Evolutionary conservation across 2,329 filamentous ascomycete genomes (phyloP).

Genomic region (Chaetoscypha palmicola): DNA sequence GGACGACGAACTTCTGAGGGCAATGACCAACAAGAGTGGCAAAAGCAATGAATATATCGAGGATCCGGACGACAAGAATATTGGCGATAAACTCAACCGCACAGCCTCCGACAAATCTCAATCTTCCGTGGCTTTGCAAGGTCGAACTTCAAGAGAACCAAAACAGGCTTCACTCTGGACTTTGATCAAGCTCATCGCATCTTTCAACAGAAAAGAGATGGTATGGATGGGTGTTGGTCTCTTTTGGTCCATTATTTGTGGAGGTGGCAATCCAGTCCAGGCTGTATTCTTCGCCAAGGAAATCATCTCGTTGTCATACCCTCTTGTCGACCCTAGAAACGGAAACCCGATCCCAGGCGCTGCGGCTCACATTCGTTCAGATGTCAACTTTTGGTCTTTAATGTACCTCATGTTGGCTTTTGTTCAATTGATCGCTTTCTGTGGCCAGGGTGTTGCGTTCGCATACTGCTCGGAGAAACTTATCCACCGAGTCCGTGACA

Average conservation of each 20-base stretch:
- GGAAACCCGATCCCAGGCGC: slow-evolving; percentile 33
- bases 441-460: slow-evolving; percentile 64
- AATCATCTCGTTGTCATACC: slow-evolving; percentile 59
- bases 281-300: slow-evolving; percentile 85
- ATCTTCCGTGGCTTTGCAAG: slow-evolving; percentile 65
- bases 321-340: slow-evolving; percentile 38
- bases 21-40: slow-evolving; percentile 36
- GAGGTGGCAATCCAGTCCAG: slow-evolving; percentile 70
- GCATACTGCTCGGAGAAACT: slow-evolving; percentile 82
- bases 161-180: slow-evolving; percentile 64
- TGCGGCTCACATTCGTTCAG: slow-evolving; percentile 44
- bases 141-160: slow-evolving; percentile 42
- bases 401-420: slow-evolving; percentile 85
- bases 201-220: slow-evolving; percentile 72
- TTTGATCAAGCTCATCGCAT: slow-evolving; percentile 69
- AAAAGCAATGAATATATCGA: slow-evolving; percentile 37
- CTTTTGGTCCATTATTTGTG: slow-evolving; percentile 67
- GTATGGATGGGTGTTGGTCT: slow-evolving; percentile 66
- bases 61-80: slow-evolving; percentile 56
- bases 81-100: slow-evolving; percentile 50
- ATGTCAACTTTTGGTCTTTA: slow-evolving; percentile 77
- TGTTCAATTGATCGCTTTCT: slow-evolving; percentile 63
- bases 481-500: slow-evolving; percentile 73
- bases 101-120: slow-evolving; percentile 49
- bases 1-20: slow-evolving; percentile 45